Evolutionary conservation across 352 stramenopile genomes (phyloP).

Genomic region (Globisporangium rhizosaccharum): DNA sequence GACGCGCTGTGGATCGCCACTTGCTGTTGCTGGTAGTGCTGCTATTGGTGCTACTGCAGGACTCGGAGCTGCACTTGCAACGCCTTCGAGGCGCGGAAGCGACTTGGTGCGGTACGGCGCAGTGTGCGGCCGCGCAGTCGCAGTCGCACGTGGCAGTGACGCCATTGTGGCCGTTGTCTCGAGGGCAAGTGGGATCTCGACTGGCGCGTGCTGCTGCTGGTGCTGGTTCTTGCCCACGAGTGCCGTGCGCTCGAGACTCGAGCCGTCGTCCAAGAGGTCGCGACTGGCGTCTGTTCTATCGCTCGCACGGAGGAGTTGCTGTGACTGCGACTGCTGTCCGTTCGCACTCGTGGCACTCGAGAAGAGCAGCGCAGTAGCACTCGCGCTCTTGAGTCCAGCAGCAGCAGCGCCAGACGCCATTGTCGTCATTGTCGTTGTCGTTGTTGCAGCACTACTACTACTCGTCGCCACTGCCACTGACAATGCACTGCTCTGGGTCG

Average conservation of each 20-base stretch:
- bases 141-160: too few species aligned
- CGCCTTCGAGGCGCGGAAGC: slow-evolving; percentile 30
- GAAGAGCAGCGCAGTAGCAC: slow-evolving; percentile 14
- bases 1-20: neutral
- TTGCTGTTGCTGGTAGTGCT: slow-evolving; percentile 1
- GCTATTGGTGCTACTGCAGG: neutral
- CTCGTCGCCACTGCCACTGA: too few species aligned
- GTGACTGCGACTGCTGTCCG: neutral
- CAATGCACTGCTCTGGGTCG: neutral
- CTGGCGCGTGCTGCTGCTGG: neutral
- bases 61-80: neutral
- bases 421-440: neutral
- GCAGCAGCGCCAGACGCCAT: too few species aligned
- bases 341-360: slow-evolving; percentile 5
- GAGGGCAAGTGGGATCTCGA: slow-evolving; percentile 17
- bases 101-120: slow-evolving; percentile 47
- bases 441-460: neutral
- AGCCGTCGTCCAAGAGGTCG: slow-evolving; percentile 23
- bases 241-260: slow-evolving; percentile 34
- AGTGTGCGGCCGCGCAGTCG: slow-evolving; percentile 32
- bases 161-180: neutral
- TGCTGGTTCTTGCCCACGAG: slow-evolving; percentile 30
- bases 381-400: slow-evolving; percentile 1
- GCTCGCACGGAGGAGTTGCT: neutral
- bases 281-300: neutral